Evolutionary conservation across 176 grass and related monocot genomes (phyloP).

Genomic region (Cymbopogon citratus): DNA sequence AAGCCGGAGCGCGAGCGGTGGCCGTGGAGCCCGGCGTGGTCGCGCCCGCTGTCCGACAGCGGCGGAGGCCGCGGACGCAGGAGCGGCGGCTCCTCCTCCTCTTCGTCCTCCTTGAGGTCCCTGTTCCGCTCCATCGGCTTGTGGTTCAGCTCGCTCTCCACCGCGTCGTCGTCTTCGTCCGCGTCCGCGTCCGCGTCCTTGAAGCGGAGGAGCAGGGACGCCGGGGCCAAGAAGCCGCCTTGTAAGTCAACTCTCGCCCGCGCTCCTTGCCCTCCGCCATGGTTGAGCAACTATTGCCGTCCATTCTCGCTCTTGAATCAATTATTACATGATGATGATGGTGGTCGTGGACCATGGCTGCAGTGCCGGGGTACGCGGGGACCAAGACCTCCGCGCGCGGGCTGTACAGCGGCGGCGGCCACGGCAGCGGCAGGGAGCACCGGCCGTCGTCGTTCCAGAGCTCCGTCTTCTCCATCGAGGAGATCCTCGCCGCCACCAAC

Average conservation of each 20-base stretch:
- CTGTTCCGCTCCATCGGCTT: slow-evolving; percentile 43
- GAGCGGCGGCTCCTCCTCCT: neutral
- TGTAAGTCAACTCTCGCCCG: slow-evolving; percentile 19
- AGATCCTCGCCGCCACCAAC: slow-evolving; percentile 66
- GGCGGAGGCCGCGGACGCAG: neutral
- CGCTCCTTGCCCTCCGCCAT: neutral
- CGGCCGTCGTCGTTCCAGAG: slow-evolving; percentile 26
- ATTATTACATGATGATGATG: neutral
- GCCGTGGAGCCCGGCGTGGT: too few relatives aligned
- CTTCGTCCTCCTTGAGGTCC: neutral
- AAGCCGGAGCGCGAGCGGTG: too few relatives aligned
- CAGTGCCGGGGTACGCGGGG: neutral
- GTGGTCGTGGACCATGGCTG: neutral
- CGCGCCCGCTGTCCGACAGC: slow-evolving; percentile 1
- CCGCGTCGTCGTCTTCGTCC: too few relatives aligned
- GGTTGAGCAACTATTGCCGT: neutral
- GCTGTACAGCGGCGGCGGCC: slow-evolving; percentile 22
- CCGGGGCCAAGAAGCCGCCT: slow-evolving; percentile 31
- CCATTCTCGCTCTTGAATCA: neutral
- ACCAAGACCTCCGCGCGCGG: slow-evolving; percentile 11
- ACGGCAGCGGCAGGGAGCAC: neutral
- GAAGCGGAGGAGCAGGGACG: neutral
- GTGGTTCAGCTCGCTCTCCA: slow-evolving; percentile 46
- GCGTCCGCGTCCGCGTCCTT: neutral
- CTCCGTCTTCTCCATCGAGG: slow-evolving; percentile 60